Conservation (phyloP, 306 rosid species). For the Rosa chinensis region DNA sequence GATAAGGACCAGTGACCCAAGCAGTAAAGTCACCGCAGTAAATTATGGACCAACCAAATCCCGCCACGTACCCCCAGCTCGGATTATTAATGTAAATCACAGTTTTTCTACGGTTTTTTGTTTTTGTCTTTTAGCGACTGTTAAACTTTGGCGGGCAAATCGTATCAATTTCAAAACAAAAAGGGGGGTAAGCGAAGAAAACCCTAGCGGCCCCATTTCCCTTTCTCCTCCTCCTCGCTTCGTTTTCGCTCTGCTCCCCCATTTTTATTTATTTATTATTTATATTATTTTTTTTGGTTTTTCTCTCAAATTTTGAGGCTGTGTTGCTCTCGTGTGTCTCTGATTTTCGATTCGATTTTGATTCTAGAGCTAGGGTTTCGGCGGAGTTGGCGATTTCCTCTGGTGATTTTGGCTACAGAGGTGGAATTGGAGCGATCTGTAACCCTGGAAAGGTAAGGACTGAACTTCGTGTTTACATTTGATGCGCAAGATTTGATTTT, state of each 20-base stretch:
- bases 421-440: slow-evolving; percentile 8
- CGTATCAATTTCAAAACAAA: slow-evolving; percentile 53
- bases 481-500: not conserved
- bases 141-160: slow-evolving; percentile 76
- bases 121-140: slow-evolving; percentile 24
- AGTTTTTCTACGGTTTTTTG: slow-evolving; percentile 19
- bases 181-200: slow-evolving; percentile 13
- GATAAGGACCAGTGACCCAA: slow-evolving; percentile 18
- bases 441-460: slow-evolving; percentile 12
- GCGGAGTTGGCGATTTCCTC: not conserved
- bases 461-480: not conserved
- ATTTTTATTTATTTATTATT: not conserved
- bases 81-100: not conserved
- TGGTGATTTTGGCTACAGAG: not conserved
- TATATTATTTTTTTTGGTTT: not conserved
- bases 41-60: not conserved
- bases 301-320: not conserved
- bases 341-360: not conserved
- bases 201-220: slow-evolving; percentile 54
- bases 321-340: slow-evolving; percentile 18
- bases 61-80: slow-evolving; percentile 23
- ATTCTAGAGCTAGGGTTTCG: not conserved
- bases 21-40: slow-evolving; percentile 5
- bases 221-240: slow-evolving; percentile 11
- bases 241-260: slow-evolving; percentile 2